These are phyloP conservation scores for Pseudocercospora fijiensis DNA, from an alignment of 2,329 filamentous ascomycete genomes.

Conservation along the genomic window DNA sequence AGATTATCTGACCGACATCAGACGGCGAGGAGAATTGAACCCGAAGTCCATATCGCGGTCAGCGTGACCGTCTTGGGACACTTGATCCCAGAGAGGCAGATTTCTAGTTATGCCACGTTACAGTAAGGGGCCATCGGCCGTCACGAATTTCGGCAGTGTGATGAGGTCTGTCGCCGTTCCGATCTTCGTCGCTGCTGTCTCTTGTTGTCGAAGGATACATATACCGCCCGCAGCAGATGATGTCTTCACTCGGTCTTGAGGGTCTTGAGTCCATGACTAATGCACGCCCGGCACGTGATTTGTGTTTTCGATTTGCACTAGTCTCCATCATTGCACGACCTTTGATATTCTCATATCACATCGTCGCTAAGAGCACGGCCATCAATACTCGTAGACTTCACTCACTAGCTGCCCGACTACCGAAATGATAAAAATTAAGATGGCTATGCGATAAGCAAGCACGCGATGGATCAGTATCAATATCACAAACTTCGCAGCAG, in stretches of 20 bases:
- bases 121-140: too few species aligned
- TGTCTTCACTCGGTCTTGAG: too few species aligned
- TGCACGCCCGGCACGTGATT: too few species aligned
- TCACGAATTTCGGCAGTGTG: not conserved
- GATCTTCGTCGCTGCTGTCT: not conserved
- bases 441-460: conserved; percentile 1
- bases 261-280: too few species aligned
- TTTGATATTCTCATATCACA: too few species aligned
- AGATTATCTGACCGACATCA: conserved; percentile 2
- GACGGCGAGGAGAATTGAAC: not conserved
- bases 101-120: too few species aligned
- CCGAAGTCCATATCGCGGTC: not conserved
- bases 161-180: too few species aligned
- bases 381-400: too few species aligned
- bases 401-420: not conserved
- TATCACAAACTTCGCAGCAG: conserved; percentile 15
- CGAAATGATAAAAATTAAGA: not conserved
- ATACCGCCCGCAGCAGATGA: not conserved
- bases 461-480: not conserved
- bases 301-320: too few species aligned
- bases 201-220: not conserved
- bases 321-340: too few species aligned
- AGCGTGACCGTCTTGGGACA: not conserved
- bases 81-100: too few species aligned
- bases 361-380: too few species aligned